Evolutionary conservation across 2,329 filamentous ascomycete species (phyloP).

Genomic region (Tolypocladium inflatum): DNA sequence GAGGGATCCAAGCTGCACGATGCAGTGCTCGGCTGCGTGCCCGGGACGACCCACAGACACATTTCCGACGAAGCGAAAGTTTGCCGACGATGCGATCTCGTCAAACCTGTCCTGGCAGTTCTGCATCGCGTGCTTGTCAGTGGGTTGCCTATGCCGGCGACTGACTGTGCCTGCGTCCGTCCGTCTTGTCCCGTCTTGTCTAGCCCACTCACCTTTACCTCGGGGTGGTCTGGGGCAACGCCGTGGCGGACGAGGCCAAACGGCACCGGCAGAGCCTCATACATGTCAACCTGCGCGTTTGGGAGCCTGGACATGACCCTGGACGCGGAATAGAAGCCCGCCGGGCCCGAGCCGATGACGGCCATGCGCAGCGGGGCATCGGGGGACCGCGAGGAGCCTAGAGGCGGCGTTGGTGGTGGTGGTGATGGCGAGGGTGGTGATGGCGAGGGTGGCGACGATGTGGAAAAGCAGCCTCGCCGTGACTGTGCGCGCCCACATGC

Average conservation of each 20-base stretch:
- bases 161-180: not conserved
- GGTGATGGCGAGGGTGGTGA: slow-evolving; percentile 8
- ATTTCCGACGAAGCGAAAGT: slow-evolving; percentile 89
- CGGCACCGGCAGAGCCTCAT: slow-evolving; percentile 84
- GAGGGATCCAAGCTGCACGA: slow-evolving; percentile 57
- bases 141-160: slow-evolving; percentile 4
- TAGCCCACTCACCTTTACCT: slow-evolving; percentile 70
- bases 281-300: slow-evolving; percentile 80
- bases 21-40: slow-evolving; percentile 29
- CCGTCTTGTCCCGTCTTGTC: not conserved
- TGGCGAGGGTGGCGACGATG: not conserved
- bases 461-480: not conserved
- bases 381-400: not conserved
- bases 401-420: slow-evolving; percentile 8
- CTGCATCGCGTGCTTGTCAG: slow-evolving; percentile 30
- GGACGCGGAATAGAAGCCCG: slow-evolving; percentile 91
- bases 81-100: slow-evolving; percentile 71
- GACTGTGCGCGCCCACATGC: not conserved
- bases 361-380: slow-evolving; percentile 64
- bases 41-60: slow-evolving; percentile 58
- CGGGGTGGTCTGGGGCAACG: slow-evolving; percentile 95
- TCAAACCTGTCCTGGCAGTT: slow-evolving; percentile 93
- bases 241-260: slow-evolving; percentile 90
- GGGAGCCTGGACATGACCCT: slow-evolving; percentile 69
- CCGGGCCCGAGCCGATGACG: slow-evolving; percentile 85